Base-by-base conservation (phyloP, 305 asterid species). In the Fraxinus floribunda region DNA sequence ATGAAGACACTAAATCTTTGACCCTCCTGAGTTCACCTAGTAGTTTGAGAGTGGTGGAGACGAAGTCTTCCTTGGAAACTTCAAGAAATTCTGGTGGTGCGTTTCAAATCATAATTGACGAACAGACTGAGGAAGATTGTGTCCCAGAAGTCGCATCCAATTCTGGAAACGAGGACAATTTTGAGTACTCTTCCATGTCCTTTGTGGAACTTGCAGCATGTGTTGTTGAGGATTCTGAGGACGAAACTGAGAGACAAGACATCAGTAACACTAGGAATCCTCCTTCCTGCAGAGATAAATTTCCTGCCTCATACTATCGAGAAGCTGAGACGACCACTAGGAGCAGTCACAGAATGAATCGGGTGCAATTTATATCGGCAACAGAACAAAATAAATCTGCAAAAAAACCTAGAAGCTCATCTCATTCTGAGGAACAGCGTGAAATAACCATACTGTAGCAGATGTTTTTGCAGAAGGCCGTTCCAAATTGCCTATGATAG, bases 191-290 rank as follows among this genome's bases (percentile, higher is more conserved):
- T 77, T 73, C 84, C 78, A 75, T 55, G 73, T 81, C 82, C 2
- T 55, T 49, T n/a, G 88, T 86, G 64, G 90, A 93, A 84, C 83
- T 83, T 34, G 86, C 52, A n/a, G 79, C 82, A 29, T 81, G 85
- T 76, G 85, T 90, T 11, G 92, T 91, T 78, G 92, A 87, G 83
- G 98, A 94, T 87, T 94, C 97, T 38, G 91, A 86, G 78, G 95
- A 88, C 24, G 93, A 87, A 84, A 79, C 29, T 9, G 82, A 29
- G 84, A 64, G 16, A 11, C 79, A 75, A 4, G 80, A 79, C 81
- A 80, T 71, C 81, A 60, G 66, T 76, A 78, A 62, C 62, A 71
- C 83, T 41, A 41, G 77, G 86, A 80, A 75, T 46, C 75, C 79
- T 80, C 62, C 78, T 66, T 16, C 34, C 80, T 44, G 36, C 52